Percentiles rank a stretch among this genome's conserved stretches.
Evolutionary conservation across 495 filamentous ascomycete genomes (phyloP).

Genomic region (Aspergillus sparsus): DNA sequence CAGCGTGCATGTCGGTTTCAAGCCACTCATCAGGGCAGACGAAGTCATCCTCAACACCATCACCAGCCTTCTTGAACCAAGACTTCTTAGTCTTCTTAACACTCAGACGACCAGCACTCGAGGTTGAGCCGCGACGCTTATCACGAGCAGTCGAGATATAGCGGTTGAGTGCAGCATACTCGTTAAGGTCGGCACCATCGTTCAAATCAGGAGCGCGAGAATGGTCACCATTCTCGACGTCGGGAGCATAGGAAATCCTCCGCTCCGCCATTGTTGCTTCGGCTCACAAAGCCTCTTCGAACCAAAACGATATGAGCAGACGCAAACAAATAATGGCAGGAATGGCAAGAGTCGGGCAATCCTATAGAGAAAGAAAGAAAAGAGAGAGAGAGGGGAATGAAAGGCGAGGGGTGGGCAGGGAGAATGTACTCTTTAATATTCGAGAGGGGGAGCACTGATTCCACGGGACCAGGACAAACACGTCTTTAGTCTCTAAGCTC

Average conservation of each 20-base stretch:
- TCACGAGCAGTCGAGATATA: constrained; percentile 69
- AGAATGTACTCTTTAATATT: constrained; percentile 32
- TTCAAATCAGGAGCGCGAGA: constrained; percentile 38
- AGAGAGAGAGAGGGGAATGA: constrained; percentile 26
- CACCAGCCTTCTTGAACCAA: constrained; percentile 49
- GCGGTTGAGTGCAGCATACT: constrained; percentile 58
- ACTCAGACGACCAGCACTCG: constrained; percentile 49
- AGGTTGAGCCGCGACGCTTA: constrained; percentile 57
- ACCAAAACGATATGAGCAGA: constrained; percentile 47
- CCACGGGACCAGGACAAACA: constrained; percentile 34
- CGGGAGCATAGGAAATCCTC: constrained; percentile 56
- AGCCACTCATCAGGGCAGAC: constrained; percentile 72
- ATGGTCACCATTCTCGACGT: constrained; percentile 53
- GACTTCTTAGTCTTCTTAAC: constrained; percentile 50
- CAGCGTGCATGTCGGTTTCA: constrained; percentile 65
- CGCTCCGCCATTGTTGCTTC: constrained; percentile 55
- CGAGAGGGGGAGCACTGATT: constrained; percentile 33
- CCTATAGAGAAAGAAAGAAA: constrained; percentile 39
- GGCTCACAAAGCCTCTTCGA: constrained; percentile 48
- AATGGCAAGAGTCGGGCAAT: constrained; percentile 51
- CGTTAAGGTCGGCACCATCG: constrained; percentile 43
- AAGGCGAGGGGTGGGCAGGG: constrained; percentile 27
- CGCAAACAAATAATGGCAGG: constrained; percentile 38
- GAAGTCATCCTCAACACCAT: constrained; percentile 43
- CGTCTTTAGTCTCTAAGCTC: constrained; percentile 29